A percentile compares a stretch with the other conserved stretches of the same genome.
These are phyloP conservation scores for Colletotrichum tamarilloi DNA, from an alignment of 2,329 filamentous ascomycete genomes.

Conservation along the genomic window DNA sequence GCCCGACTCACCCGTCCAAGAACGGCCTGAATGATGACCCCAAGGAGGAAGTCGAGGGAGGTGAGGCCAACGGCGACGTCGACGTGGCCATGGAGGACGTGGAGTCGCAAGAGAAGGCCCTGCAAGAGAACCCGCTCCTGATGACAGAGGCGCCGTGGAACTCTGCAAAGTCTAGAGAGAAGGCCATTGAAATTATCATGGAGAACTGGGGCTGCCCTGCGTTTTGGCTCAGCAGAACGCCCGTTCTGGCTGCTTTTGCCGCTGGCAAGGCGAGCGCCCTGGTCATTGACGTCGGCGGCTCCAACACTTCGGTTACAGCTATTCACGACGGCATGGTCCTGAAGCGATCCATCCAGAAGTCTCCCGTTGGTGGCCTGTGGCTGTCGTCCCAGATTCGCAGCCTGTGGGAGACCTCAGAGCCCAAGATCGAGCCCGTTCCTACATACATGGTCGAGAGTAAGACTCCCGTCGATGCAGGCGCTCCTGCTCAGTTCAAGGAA, in stretches of 20 bases:
- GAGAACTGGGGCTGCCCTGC: constrained; percentile 96
- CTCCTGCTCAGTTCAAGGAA: constrained; percentile 80
- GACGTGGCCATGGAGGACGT: constrained; percentile 69
- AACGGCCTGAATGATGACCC: constrained; percentile 82
- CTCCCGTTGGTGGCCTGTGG: constrained; percentile 88
- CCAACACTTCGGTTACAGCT: constrained; percentile 88
- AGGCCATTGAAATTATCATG: constrained; percentile 95
- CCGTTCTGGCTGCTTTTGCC: constrained; percentile 90
- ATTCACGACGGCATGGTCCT: constrained; percentile 95
- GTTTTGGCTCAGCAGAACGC: constrained; percentile 91
- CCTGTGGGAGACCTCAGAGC: constrained; percentile 77
- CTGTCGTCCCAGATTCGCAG: constrained; percentile 88
- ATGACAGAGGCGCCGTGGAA: constrained; percentile 98
- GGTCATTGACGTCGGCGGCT: constrained; percentile 90
- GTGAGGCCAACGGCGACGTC: constrained; percentile 70
- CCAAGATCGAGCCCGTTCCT: constrained; percentile 80
- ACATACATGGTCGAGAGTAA: constrained; percentile 92
- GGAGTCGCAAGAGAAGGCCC: constrained; percentile 75
- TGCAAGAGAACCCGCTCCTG: constrained; percentile 89
- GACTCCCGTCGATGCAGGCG: constrained; percentile 86
- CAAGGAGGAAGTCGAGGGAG: constrained; percentile 68
- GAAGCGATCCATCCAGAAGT: constrained; percentile 88
- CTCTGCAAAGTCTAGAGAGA: constrained; percentile 85
- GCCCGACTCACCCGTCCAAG: constrained; percentile 74
- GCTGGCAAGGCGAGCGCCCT: constrained; percentile 93